A percentile compares a stretch with the other conserved stretches of the same genome.
Conservation (phyloP, 805 yeast genomes). For the Scheffersomyces lignosus region DNA sequence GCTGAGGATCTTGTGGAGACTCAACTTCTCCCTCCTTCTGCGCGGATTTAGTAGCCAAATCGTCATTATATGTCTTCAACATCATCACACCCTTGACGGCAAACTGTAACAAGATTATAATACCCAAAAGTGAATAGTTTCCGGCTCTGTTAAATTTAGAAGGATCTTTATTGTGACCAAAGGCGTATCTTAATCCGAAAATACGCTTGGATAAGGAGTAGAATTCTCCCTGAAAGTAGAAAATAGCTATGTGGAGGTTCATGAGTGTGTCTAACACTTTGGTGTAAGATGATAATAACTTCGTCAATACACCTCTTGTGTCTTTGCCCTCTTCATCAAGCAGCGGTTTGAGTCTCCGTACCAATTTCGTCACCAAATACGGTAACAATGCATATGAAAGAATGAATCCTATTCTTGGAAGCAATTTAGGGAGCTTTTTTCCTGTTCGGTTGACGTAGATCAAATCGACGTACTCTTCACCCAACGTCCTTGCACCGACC, state of each 20-base stretch:
- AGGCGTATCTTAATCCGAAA: constrained; percentile 76
- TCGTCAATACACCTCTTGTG: constrained; percentile 3
- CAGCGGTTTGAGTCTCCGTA: constrained; percentile 20
- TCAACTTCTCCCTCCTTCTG: not conserved
- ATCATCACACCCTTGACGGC: constrained; percentile 42
- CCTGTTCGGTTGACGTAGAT: constrained; percentile 61
- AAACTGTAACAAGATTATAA: constrained; percentile 54
- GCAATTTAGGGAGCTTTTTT: constrained; percentile 43
- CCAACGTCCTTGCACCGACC: constrained; percentile 76
- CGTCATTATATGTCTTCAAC: constrained; percentile 21
- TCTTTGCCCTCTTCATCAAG: constrained; percentile 11
- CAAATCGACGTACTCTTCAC: constrained; percentile 91
- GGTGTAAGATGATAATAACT: constrained; percentile 39
- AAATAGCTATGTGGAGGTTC: constrained; percentile 75
- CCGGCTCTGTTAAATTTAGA: constrained; percentile 44
- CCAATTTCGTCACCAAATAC: constrained; percentile 40
- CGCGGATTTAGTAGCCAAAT: not conserved
- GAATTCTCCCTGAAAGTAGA: constrained; percentile 80
- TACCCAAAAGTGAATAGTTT: constrained; percentile 77
- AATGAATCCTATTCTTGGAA: constrained; percentile 57
- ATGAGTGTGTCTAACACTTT: constrained; percentile 52
- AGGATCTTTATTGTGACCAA: constrained; percentile 58
- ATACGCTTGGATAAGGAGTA: constrained; percentile 76
- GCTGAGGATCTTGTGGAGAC: not conserved
- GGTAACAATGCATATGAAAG: constrained; percentile 65